phyloP scores from a whole-genome alignment of 768 basidiomycete genomes.

The Rhodotorula paludigena region DNA sequence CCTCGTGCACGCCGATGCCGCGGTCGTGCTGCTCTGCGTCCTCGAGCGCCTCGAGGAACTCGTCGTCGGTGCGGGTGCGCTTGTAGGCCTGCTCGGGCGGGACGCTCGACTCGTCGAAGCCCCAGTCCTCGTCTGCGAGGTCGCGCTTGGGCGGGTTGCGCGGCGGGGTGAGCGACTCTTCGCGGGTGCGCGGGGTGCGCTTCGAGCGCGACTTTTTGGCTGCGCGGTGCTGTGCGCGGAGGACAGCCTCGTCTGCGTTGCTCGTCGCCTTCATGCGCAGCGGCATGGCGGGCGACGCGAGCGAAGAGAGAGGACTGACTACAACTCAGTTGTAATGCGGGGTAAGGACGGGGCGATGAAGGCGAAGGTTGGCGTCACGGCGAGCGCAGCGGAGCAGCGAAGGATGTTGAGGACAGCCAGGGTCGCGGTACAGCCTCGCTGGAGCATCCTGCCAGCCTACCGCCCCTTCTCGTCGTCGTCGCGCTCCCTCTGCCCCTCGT shows the following conservation, averaged over 20 bases:
- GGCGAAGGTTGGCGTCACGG: no score
- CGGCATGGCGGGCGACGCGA: background rate
- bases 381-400: no score
- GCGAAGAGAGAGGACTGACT: no score
- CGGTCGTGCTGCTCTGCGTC: constrained; percentile 24
- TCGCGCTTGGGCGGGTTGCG: background rate
- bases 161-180: constrained; percentile 26
- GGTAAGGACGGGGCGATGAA: no score
- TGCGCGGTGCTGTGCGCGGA: constrained; percentile 10
- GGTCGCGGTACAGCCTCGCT: no score
- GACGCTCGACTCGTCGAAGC: constrained; percentile 16
- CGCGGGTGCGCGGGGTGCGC: background rate
- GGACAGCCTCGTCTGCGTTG: constrained; percentile 20
- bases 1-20: constrained; percentile 24
- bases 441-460: no score
- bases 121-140: background rate
- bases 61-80: constrained; percentile 11
- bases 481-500: background rate
- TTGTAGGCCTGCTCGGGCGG: constrained; percentile 31
- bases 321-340: no score
- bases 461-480: background rate
- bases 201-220: constrained; percentile 3
- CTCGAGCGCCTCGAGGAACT: constrained; percentile 27
- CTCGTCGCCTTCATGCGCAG: constrained; percentile 29
- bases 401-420: no score